These are phyloP conservation scores for Tolypocladium cylindrosporum DNA, from an alignment of 2,329 filamentous ascomycete genomes.

Conservation along the genomic window DNA sequence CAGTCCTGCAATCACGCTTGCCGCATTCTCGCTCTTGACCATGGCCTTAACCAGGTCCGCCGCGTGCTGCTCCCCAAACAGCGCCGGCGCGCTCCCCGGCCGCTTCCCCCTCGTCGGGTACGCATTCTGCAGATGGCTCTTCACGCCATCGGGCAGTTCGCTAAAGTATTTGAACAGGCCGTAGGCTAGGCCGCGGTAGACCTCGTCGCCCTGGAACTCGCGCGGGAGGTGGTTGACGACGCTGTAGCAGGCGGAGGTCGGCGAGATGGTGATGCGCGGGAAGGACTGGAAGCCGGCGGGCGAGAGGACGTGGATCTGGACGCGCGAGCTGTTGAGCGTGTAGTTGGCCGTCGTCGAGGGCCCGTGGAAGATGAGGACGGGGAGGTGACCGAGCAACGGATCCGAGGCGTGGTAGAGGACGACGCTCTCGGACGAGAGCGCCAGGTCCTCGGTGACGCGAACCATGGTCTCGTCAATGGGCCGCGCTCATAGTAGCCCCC, in stretches of 20 bases:
- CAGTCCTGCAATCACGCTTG: conserved; percentile 63
- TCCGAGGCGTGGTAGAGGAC: conserved; percentile 86
- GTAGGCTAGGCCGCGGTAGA: conserved; percentile 84
- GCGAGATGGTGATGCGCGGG: conserved; percentile 83
- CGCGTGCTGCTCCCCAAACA: conserved; percentile 89
- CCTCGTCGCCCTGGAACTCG: conserved; percentile 91
- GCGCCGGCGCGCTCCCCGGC: conserved; percentile 52
- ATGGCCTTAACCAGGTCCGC: conserved; percentile 82
- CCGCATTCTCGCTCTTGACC: conserved; percentile 67
- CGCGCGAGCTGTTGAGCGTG: conserved; percentile 79
- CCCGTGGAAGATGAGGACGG: conserved; percentile 86
- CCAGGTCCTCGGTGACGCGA: conserved; percentile 67
- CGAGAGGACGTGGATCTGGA: conserved; percentile 88
- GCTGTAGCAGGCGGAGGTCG: conserved; percentile 81
- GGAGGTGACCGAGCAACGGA: conserved; percentile 67
- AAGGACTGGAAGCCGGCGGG: conserved; percentile 85
- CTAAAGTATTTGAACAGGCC: conserved; percentile 89
- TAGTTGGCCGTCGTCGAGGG: conserved; percentile 83
- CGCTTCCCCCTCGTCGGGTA: conserved; percentile 46
- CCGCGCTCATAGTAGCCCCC: conserved; percentile 10
- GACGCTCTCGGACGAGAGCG: conserved; percentile 70
- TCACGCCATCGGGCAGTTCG: conserved; percentile 71
- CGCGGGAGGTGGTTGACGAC: conserved; percentile 84
- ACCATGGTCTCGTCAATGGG: conserved; percentile 55
- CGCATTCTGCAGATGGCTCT: conserved; percentile 54